Evolutionary conservation across 2,329 filamentous ascomycete genomes (phyloP).

Genomic region (Iodosphaeria phyllophila): DNA sequence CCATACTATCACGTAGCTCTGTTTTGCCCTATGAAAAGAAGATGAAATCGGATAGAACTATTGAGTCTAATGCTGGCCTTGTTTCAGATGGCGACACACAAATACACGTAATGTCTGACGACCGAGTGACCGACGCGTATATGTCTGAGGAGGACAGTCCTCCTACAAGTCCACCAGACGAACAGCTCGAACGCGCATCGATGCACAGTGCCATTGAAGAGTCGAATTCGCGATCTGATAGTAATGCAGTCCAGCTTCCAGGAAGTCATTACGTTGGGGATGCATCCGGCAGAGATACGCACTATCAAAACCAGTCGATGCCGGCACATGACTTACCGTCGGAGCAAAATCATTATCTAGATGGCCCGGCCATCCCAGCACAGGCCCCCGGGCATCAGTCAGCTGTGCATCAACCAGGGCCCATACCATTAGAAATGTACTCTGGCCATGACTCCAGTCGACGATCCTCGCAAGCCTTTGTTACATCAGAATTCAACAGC

Average conservation of each 20-base stretch:
- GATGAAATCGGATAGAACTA: too few species aligned
- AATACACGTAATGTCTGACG: slow-evolving; percentile 31
- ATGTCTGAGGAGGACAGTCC: slow-evolving; percentile 26
- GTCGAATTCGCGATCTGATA: not conserved
- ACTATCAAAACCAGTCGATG: slow-evolving; percentile 20
- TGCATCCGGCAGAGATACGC: slow-evolving; percentile 22
- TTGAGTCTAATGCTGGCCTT: not conserved
- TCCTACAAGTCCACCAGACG: slow-evolving; percentile 21
- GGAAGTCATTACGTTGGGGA: slow-evolving; percentile 12
- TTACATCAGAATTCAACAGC: slow-evolving; percentile 1
- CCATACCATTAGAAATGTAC: slow-evolving; percentile 2
- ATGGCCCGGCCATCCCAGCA: slow-evolving; percentile 1
- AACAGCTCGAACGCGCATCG: slow-evolving; percentile 14
- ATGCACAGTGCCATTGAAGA: too few species aligned
- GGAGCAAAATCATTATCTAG: slow-evolving; percentile 12
- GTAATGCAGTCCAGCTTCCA: slow-evolving; percentile 4
- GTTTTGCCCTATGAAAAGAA: too few species aligned
- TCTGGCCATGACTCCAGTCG: slow-evolving; percentile 1
- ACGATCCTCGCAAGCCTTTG: slow-evolving; percentile 1
- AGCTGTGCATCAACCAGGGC: slow-evolving; percentile 1
- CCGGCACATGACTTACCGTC: slow-evolving; percentile 21
- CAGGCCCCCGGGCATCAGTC: too few species aligned
- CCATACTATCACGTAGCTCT: not conserved
- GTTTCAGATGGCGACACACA: slow-evolving; percentile 15
- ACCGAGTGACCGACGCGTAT: slow-evolving; percentile 28